Evolutionary conservation across 306 rosid genomes (phyloP), one percentile per base, ranked within the genome.

Genomic region (Cicer judaicum): DNA sequence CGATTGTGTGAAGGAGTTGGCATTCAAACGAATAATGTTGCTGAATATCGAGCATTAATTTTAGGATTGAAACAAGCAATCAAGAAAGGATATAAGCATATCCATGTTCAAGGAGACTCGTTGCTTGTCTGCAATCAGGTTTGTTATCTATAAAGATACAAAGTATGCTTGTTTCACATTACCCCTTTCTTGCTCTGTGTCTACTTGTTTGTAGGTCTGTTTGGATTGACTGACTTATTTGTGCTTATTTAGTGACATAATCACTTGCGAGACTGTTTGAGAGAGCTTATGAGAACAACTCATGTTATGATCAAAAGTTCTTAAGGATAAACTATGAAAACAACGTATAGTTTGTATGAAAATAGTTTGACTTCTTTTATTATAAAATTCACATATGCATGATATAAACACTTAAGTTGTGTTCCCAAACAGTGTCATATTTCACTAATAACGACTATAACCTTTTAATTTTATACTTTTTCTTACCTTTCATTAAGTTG

Each of bases 121-220:
- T 74, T 82, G 15, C 97, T 92, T 55, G 99, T 94, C 47, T 90
- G 96, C 84, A 80, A 84, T 83, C 99, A 94, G 96, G 99, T 94
- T 87, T 78, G 90, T 75, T 43, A 11, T 44, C 39, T n/a, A 10
- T 13, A 6, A 12, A 34, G 6, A 34, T 34, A 59, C 9, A 24
- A 57, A 21, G 0, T 57, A 34, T 12, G 2, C 11, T 29, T 29
- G 36, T 29, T 29, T 29, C 36, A 29, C 36, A 29, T 29, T 29
- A 29, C 36, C 36, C 36, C 36, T 29, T 29, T 29, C 5, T 29
- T 29, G 36, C 5, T 29, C 5, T 29, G 36, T 29, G 36, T 29
- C 36, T 29, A 29, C 36, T 29, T 29, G 5, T 29, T 29, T 29
- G 36, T 29, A 29, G 0, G 36, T 0, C 36, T 3, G 36, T 29